phyloP scores from a whole-genome alignment of 805 yeast genomes.

The Maudiozyma serrabonitensis region DNA sequence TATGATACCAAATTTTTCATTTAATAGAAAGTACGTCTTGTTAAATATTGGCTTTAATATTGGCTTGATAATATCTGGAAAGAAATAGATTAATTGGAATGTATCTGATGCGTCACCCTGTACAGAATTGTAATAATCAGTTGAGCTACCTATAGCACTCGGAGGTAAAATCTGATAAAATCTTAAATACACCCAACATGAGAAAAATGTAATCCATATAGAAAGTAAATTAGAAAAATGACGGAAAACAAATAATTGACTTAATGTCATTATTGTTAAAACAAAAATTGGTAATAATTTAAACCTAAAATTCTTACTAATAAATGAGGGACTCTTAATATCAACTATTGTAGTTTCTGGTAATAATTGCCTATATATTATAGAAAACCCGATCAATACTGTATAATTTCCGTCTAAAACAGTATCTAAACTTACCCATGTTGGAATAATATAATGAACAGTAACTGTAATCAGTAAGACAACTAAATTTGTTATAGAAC shows the following conservation, averaged over 20 bases:
- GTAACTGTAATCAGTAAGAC: constrained; percentile 26
- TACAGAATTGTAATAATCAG: not conserved
- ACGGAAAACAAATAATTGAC: constrained; percentile 25
- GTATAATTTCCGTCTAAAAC: constrained; percentile 48
- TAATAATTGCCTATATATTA: constrained; percentile 55
- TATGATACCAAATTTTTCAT: constrained; percentile 37
- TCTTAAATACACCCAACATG: constrained; percentile 69
- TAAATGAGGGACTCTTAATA: constrained; percentile 36
- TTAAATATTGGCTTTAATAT: constrained; percentile 44
- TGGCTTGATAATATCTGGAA: constrained; percentile 56
- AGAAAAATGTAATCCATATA: constrained; percentile 47
- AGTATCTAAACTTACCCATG: constrained; percentile 28
- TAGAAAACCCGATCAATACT: constrained; percentile 47
- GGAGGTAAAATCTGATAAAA: constrained; percentile 50
- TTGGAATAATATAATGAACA: constrained; percentile 19
- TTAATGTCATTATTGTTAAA: constrained; percentile 22
- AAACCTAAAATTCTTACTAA: constrained; percentile 40
- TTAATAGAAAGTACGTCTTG: constrained; percentile 30
- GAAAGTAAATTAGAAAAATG: constrained; percentile 46
- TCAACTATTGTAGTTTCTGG: constrained; percentile 48
- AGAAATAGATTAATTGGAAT: constrained; percentile 72
- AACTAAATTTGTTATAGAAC: constrained; percentile 45
- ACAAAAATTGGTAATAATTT: constrained; percentile 52
- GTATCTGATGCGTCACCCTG: constrained; percentile 85
- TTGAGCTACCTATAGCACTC: constrained; percentile 18